Base-by-base conservation (phyloP, 805 yeast genomes). In the Ogataea populi-albae region DNA sequence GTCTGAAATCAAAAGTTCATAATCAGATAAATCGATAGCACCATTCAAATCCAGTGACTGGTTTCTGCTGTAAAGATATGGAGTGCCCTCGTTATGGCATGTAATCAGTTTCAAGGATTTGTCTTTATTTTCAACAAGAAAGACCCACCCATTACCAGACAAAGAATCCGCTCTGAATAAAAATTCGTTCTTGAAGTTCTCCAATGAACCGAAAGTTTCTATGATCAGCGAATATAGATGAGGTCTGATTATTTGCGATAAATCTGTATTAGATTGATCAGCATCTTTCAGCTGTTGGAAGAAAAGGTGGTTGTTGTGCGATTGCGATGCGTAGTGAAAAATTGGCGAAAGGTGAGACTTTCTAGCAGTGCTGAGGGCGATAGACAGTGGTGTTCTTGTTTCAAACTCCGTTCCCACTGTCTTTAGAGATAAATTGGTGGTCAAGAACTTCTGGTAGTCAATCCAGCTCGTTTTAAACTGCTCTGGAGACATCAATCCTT, bases 281-380 rank as follows among this genome's bases (percentile, higher is more conserved):
- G 38, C 27, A 41, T 49, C 54, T 30, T 41, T 55, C 34, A 81
- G 64, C 52, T 83, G 84, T 58, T 82, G 77, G 54, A 88, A 79
- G 52, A 84, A 87, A 33, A 93, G 71, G 63, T 91, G 98, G 66
- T 93, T 93, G 64, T 88, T 89, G 65, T 85, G 91, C 3, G 88
- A 80, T 57, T 85, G 95, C 4, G 96, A 85, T 3, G 98, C 97
- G 54, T 73, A 77, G 63, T 89, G 93, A 70, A 81, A 89, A n/a
- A 76, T 61, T 37, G 76, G 75, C 22, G 88, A 80, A 50, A 76
- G 75, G 20, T 78, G 75, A 20, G 84, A 68, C 44, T 77, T 75
- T 50, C 75, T 73, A 3, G 88, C 82, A 1, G 93, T 77, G 46
- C 79, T 73, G 40, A 78, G 61, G 39, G 79, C 57, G 36, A 86